Base-by-base conservation (phyloP, 805 yeast genomes). In the Starmerella sirachaensis region DNA sequence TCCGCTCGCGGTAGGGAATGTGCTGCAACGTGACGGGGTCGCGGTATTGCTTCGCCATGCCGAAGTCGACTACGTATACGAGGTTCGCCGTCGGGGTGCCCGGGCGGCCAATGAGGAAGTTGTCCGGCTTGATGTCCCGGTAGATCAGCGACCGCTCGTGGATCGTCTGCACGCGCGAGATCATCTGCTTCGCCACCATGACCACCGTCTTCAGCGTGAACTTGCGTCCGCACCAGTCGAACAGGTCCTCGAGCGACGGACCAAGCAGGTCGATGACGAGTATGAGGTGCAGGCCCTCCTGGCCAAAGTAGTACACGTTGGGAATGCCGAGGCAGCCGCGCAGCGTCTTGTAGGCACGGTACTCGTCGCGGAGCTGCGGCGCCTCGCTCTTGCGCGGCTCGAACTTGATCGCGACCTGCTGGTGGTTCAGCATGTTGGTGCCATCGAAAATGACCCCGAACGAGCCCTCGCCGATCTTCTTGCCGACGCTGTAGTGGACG, bases 391-490 rank as follows among this genome's bases (percentile, higher is more conserved):
- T 91, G 53, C 97, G 70, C 16, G 96, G 97, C 62, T 91, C 68
- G 52, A 91, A 91, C 62, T 91, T 91, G 59, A 91, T 88, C 28
- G 97, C 98, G 31, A 91, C 97, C 35, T 82, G 93, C 45, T 78
- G 78, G 48, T 86, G 86, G 64, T 85, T 88, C 51, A 91, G 74
- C 56, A 91, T 69, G 58, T 91, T 88, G 29, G 83, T 73, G 46
- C 98, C 98, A 64, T 91, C 97, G 58, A 91, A 91, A 42, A 91
- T 79, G 37, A 91, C 94, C 40, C 98, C 98, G 60, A 91, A 91
- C 4, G 97, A 88, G 30, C 98, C 98, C 62, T 91, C 97, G 41
- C 98, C 98, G 45, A 91, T 86, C 64, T 91, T 91, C 60, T 86
- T 88, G 42, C 97, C 98, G 40, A 91, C 91, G 51, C 85, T 80